phyloP scores from a whole-genome alignment of 495 filamentous ascomycete species.

The Podospora pseudopauciseta region DNA sequence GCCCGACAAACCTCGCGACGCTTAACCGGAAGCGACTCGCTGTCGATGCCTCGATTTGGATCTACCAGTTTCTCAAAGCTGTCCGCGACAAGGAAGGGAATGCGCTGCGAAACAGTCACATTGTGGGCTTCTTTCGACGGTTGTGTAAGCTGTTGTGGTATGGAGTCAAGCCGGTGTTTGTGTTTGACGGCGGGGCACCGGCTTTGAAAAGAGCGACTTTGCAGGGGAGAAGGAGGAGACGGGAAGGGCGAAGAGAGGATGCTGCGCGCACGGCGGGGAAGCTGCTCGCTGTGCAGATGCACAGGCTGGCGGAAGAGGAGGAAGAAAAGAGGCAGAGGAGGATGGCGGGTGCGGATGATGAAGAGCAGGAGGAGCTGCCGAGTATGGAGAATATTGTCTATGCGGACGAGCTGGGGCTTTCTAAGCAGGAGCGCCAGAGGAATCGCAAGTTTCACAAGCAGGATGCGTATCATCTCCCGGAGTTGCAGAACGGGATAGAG shows the following conservation, averaged over 20 bases:
- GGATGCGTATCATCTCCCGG: constrained; percentile 91
- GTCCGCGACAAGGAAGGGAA: constrained; percentile 98
- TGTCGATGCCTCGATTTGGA: constrained; percentile 98
- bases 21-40: constrained; percentile 93
- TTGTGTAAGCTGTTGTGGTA: constrained; percentile 97
- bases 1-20: constrained; percentile 88
- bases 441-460: constrained; percentile 80
- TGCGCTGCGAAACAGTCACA: constrained; percentile 87
- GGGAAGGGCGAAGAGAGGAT: constrained; percentile 91
- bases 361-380: constrained; percentile 62
- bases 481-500: constrained; percentile 68
- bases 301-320: constrained; percentile 81
- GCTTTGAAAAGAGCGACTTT: constrained; percentile 89
- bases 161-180: constrained; percentile 95
- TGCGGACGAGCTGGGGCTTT: constrained; percentile 83
- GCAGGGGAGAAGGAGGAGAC: constrained; percentile 65
- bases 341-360: constrained; percentile 25
- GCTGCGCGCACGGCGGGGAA: constrained; percentile 85
- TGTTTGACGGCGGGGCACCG: constrained; percentile 95
- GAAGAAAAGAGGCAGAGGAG: constrained; percentile 56
- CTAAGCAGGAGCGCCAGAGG: constrained; percentile 65
- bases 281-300: constrained; percentile 88
- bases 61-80: constrained; percentile 98
- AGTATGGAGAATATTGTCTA: constrained; percentile 70
- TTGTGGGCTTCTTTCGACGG: constrained; percentile 95